Evolutionary conservation across 495 filamentous ascomycete genomes (phyloP).

Genomic region (Penicillium flavigenum): DNA sequence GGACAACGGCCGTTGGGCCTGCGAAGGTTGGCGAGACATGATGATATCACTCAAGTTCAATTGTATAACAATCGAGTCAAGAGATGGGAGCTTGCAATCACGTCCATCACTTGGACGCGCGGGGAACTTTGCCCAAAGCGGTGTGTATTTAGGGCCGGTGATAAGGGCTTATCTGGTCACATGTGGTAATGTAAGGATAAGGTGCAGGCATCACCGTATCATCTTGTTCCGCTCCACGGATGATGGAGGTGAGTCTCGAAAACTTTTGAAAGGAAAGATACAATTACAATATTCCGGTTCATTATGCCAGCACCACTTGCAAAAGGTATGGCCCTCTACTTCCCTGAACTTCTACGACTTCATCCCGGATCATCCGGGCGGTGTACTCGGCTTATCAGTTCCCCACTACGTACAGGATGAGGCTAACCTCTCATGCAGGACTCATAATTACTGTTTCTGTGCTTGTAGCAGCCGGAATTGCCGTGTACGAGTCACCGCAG

Average conservation of each 20-base stretch:
- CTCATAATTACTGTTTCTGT: conserved; percentile 75
- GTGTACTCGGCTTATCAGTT: conserved; percentile 41
- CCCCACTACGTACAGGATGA: conserved; percentile 13
- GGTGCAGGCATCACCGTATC: conserved; percentile 23
- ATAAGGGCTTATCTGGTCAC: conserved; percentile 42
- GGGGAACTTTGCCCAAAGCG: conserved; percentile 36
- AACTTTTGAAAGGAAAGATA: conserved; percentile 3
- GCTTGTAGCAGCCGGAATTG: conserved; percentile 76
- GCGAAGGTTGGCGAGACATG: conserved; percentile 54
- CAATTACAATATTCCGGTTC: conserved; percentile 3
- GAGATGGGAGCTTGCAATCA: conserved; percentile 2
- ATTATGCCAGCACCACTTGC: conserved; percentile 54
- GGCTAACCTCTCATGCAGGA: conserved; percentile 48
- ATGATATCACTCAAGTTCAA: conserved; percentile 1
- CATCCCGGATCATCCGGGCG: conserved; percentile 23
- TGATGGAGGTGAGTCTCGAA: background rate
- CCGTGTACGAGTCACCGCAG: conserved; percentile 81
- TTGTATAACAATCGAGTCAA: background rate
- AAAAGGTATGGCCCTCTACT: conserved; percentile 43
- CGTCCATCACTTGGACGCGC: conserved; percentile 16
- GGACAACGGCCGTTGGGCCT: conserved; percentile 64
- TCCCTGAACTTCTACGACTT: conserved; percentile 10
- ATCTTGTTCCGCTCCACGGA: background rate
- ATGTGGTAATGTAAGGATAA: conserved; percentile 28
- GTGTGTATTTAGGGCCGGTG: conserved; percentile 36